Conservation (phyloP, 2,329 filamentous ascomycete genomes). For the Penicillium brevicompactum region DNA sequence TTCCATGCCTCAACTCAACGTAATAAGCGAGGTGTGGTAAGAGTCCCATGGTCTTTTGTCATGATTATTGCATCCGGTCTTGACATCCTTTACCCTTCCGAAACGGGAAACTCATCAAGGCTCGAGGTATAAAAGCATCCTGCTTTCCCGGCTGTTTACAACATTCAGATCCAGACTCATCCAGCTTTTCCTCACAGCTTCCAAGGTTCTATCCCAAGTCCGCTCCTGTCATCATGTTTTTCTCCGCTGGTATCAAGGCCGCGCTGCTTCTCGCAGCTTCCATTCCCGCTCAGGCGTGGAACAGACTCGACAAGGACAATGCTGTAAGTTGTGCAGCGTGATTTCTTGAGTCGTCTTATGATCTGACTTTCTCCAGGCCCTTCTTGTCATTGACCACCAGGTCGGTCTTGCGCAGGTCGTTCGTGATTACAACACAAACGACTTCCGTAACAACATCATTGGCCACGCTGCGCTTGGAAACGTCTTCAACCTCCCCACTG, state of each 20-base stretch:
- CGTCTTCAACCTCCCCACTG: conserved; percentile 67
- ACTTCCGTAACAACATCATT: conserved; percentile 68
- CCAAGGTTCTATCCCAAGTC: neutral
- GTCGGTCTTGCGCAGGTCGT: conserved; percentile 48
- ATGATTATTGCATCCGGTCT: conserved; percentile 1
- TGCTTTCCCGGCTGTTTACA: neutral
- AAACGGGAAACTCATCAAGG: no score
- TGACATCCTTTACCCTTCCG: neutral
- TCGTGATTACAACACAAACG: conserved; percentile 66
- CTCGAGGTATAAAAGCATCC: conserved; percentile 3
- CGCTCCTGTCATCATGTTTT: conserved; percentile 7
- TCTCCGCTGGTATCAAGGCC: conserved; percentile 30
- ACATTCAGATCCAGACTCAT: neutral
- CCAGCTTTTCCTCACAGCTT: neutral
- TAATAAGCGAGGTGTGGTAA: neutral
- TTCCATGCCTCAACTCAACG: neutral
- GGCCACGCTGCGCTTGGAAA: conserved; percentile 68
- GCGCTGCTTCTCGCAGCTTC: conserved; percentile 21
- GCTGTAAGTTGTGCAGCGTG: conserved; percentile 14
- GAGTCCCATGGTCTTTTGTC: neutral
- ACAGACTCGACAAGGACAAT: conserved; percentile 30
- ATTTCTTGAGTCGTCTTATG: no score
- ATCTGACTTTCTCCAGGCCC: conserved; percentile 16
- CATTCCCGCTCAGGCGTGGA: conserved; percentile 25
- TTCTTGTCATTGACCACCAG: conserved; percentile 38